phyloP scores from a whole-genome alignment of 208 protist species.

The Herpetomonas tarakana region DNA sequence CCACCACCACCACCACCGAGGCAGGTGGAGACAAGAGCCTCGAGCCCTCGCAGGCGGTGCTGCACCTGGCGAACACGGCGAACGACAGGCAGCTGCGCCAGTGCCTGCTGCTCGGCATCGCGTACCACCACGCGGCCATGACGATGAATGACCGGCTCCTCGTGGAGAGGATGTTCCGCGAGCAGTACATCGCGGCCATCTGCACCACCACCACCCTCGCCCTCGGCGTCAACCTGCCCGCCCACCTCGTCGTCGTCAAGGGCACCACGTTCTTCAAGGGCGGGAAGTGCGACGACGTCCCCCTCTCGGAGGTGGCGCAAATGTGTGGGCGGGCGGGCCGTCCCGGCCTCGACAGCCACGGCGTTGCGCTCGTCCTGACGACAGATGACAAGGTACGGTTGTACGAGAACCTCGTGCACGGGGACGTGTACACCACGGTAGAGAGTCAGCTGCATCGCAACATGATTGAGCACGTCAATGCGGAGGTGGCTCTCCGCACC shows the following conservation, averaged over 20 bases:
- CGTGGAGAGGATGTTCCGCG: constrained; percentile 87
- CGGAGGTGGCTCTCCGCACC: constrained; percentile 89
- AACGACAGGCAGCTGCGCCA: constrained; percentile 72
- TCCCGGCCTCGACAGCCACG: constrained; percentile 79
- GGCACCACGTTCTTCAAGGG: constrained; percentile 99
- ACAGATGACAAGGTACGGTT: constrained; percentile 40
- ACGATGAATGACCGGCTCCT: constrained; percentile 57
- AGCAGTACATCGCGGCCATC: constrained; percentile 79
- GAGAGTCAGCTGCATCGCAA: constrained; percentile 80
- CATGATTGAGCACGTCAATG: constrained; percentile 94
- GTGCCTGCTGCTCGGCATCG: constrained; percentile 69
- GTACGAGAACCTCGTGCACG: constrained; percentile 60
- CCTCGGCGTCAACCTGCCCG: constrained; percentile 93
- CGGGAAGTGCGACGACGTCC: constrained; percentile 92
- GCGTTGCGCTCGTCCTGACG: constrained; percentile 90
- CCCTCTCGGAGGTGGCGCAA: constrained; percentile 97
- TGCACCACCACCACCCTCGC: constrained; percentile 93
- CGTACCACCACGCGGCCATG: constrained; percentile 89
- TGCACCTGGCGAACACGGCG: constrained; percentile 21
- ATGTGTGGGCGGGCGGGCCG: constrained; percentile 96
- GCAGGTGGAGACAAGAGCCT: constrained; percentile 27
- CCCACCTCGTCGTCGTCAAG: constrained; percentile 93
- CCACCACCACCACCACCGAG: constrained; percentile 20
- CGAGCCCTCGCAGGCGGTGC: constrained; percentile 34
- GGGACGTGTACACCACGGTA: constrained; percentile 45